phyloP scores from a whole-genome alignment of 2,329 filamentous ascomycete species.

The Plectosphaerella plurivora region DNA sequence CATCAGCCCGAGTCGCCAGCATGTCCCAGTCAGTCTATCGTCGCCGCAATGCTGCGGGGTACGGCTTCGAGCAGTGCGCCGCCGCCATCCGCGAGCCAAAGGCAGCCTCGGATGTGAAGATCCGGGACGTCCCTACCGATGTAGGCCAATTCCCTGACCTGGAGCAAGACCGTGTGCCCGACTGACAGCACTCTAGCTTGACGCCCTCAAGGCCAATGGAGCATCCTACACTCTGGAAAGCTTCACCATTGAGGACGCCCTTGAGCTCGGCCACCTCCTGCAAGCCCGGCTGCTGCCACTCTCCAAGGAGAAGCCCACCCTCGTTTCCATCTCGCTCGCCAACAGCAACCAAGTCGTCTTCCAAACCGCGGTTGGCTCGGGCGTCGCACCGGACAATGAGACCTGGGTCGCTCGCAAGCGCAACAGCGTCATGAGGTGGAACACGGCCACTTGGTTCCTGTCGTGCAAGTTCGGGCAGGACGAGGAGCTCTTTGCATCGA shows the following conservation, averaged over 20 bases:
- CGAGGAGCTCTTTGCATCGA: slow-evolving; percentile 59
- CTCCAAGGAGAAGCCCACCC: slow-evolving; percentile 38
- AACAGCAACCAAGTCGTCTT: slow-evolving; percentile 60
- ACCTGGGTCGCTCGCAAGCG: slow-evolving; percentile 67
- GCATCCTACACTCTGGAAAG: slow-evolving; percentile 40
- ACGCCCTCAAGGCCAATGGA: slow-evolving; percentile 25
- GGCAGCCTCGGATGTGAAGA: slow-evolving; percentile 3
- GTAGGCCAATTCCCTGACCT: slow-evolving; percentile 4
- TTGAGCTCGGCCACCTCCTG: slow-evolving; percentile 60
- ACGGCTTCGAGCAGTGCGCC: slow-evolving; percentile 18
- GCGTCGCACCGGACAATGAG: slow-evolving; percentile 68
- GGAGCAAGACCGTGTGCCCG: too few species aligned
- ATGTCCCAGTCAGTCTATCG: slow-evolving; percentile 25
- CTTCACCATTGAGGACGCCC: slow-evolving; percentile 63
- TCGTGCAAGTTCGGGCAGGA: slow-evolving; percentile 61
- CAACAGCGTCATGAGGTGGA: slow-evolving; percentile 67
- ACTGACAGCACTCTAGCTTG: slow-evolving; percentile 14
- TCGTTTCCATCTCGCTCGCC: slow-evolving; percentile 62
- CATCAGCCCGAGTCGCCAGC: slow-evolving; percentile 27
- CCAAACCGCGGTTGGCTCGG: slow-evolving; percentile 62
- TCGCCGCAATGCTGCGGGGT: slow-evolving; percentile 19
- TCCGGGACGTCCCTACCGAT: slow-evolving; percentile 11
- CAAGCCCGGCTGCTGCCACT: slow-evolving; percentile 57
- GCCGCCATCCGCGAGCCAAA: slow-evolving; percentile 14
- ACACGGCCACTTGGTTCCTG: slow-evolving; percentile 67